Base-by-base conservation (phyloP, 1,139 yeast species). In the Yamadazyma sp. region DNA sequence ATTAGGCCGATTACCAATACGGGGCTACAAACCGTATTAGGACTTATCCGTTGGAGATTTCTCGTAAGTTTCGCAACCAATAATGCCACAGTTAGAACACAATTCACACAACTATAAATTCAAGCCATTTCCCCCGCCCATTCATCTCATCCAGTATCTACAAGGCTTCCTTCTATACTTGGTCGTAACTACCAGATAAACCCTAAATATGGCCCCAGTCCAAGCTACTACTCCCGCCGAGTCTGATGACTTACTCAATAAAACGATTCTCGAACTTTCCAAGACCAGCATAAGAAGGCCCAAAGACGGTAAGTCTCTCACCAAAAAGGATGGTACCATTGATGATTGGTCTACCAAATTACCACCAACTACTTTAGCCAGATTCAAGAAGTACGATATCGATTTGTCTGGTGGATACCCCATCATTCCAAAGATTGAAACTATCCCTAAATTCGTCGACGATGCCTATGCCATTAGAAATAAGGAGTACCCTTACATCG, bases 361-460 rank as follows among this genome's bases (percentile, higher is more conserved):
- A 27, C 59, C 59, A 4, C 45, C 41, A 32, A 16, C 53, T 15
- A 36, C 59, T 4, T 43, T 48, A 36, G 47, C 44, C 20, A 58
- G 70, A 46, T 63, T 53, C 36, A 62, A 55, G 11, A 62, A 54
- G 46, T 52, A 58, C 40, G 54, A 54, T 3, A 54, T 64, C 42
- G 70, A 64, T 39, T 45, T 63, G n/a, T 53, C 64, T 23, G 48
- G 54, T 17, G 70, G 70, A 1, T 64, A 64, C 47, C 70, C 70
- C 15, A 48, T 46, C 20, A 46, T 55, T 31, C 66, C 66, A 17
- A 37, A 50, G 11, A 45, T 42, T 15, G 59, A 55, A 33, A 48
- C 53, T 18, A 66, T 75, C 37, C 82, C 83, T 11, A 63, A 66
- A 23, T 78, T 61, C 51, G 55, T 76, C 14, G 82, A 78, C 47